These are phyloP conservation scores for Agrocybe chaxingu DNA, from an alignment of 768 basidiomycete genomes.

Conservation along the genomic window DNA sequence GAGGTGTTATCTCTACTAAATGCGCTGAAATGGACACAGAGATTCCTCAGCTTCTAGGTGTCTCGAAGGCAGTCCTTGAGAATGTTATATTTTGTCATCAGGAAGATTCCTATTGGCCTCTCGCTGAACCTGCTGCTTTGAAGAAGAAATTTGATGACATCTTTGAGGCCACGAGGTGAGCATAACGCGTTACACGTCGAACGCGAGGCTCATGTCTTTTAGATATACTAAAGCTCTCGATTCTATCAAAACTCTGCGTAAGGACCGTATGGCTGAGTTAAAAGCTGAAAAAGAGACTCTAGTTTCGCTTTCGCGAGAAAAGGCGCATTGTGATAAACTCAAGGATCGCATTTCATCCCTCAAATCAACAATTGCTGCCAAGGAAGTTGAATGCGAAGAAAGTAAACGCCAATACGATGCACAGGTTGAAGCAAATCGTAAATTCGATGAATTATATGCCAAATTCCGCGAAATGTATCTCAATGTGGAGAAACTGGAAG, in stretches of 20 bases:
- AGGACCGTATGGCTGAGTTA: constrained; percentile 86
- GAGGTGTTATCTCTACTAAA: constrained; percentile 91
- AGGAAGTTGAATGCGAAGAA: constrained; percentile 73
- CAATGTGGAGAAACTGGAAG: constrained; percentile 59
- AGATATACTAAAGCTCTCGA: constrained; percentile 98
- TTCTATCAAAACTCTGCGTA: constrained; percentile 84
- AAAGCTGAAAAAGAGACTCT: constrained; percentile 92
- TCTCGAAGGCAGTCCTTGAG: constrained; percentile 96
- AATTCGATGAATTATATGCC: constrained; percentile 78
- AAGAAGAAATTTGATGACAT: constrained; percentile 99
- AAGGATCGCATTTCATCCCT: constrained; percentile 61
- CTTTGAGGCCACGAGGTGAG: constrained; percentile 93
- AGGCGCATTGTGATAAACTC: constrained; percentile 83
- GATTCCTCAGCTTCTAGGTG: constrained; percentile 90
- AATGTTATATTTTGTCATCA: constrained; percentile 99
- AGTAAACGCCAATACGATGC: constrained; percentile 63
- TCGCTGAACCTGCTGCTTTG: constrained; percentile 82
- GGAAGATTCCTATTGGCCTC: constrained; percentile 98
- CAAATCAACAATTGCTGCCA: constrained; percentile 57
- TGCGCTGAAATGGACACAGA: constrained; percentile 96
- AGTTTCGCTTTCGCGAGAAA: constrained; percentile 73
- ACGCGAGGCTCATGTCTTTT: not conserved
- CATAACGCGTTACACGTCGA: not conserved
- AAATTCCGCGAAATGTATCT: constrained; percentile 86
- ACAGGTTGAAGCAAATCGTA: constrained; percentile 65